Base-by-base conservation (phyloP, 192 early-diverging fungal genomes). In the Backusella sp. region DNA sequence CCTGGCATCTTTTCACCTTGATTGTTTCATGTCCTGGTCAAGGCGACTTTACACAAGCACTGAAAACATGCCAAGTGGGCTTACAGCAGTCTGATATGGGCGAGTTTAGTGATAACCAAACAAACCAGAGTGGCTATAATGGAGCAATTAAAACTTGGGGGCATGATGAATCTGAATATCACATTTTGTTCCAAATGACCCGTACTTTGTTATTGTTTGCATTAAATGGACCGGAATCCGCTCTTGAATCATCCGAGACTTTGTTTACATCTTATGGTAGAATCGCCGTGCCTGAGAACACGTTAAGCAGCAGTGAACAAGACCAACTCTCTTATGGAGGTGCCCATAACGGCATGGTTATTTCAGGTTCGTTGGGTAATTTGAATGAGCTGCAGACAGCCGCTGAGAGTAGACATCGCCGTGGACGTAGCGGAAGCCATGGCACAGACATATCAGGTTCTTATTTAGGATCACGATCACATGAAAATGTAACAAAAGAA, bases 1-100 rank as follows among this genome's bases (percentile, higher is more conserved):
- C 92, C 11, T 95, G 92, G 92, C 91, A 95, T 74, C 80, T 95
- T n/a, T 72, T 95, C 34, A 91, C 82, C 6, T 83, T 93, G 68
- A 78, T 91, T 15, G 82, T 89, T 2, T 91, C 93, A 17, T 87
- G 90, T 17, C 78, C 82, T 35, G 49, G 41, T n/a, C 88, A 90
- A 76, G 90, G 91, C 52, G 90, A 95, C 73, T 84, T 88, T 49
- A 74, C 75, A 9, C 84, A 88, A 36, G 93, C 93, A 6, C 77
- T 88, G 77, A 87, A 86, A 42, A 84, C 90, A 42, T 92, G 90
- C 77, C 87, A 91, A 26, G 77, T 92, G 15, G 92, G 83, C 1
- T 73, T 88, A 66, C 83, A 84, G 71, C 90, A 92, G 77, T 89
- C 88, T 44, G 86, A 87, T 0, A 12, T 41, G 5, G 76, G 41